Percentiles rank a stretch among this genome's conserved stretches.
phyloP scores from a whole-genome alignment of 1,284 basidiomycete species.

The Cryptococcus wingfieldii region DNA sequence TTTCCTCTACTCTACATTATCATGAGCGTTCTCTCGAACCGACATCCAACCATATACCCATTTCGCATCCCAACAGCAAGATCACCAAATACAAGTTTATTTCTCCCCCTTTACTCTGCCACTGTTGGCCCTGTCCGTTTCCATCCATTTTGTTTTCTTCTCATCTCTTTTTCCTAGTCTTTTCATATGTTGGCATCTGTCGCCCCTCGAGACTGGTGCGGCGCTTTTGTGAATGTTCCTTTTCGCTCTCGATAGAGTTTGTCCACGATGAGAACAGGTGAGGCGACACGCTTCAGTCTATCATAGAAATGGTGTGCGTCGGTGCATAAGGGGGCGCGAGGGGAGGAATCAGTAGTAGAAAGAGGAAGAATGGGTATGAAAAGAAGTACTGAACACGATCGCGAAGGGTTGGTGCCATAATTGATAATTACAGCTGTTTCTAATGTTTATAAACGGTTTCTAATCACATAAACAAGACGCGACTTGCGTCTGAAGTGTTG shows the following conservation, averaged over 20 bases:
- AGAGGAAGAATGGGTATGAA: neutral
- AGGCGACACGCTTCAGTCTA: neutral
- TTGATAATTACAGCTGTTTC: neutral
- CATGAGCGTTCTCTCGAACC: constrained; percentile 24
- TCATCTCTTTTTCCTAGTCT: neutral
- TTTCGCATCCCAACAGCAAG: neutral
- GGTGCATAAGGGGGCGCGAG: neutral
- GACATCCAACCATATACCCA: constrained; percentile 6
- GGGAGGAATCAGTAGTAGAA: neutral
- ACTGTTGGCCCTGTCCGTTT: neutral
- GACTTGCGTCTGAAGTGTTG: neutral
- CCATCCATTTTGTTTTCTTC: neutral
- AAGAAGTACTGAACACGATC: neutral
- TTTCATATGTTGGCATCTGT: neutral
- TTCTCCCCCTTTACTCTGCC: neutral
- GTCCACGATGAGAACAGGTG: neutral
- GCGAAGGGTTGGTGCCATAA: neutral
- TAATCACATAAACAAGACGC: neutral
- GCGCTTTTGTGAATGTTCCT: neutral
- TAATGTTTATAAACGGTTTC: too few relatives aligned
- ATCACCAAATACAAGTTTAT: neutral
- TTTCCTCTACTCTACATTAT: constrained; percentile 48
- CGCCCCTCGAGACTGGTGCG: neutral
- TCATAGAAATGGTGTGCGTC: neutral
- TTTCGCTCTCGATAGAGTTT: neutral